Evolutionary conservation across 148 eudicot species (phyloP), one percentile per base, ranked within the genome.

Genomic region (Euryodendron excelsum): DNA sequence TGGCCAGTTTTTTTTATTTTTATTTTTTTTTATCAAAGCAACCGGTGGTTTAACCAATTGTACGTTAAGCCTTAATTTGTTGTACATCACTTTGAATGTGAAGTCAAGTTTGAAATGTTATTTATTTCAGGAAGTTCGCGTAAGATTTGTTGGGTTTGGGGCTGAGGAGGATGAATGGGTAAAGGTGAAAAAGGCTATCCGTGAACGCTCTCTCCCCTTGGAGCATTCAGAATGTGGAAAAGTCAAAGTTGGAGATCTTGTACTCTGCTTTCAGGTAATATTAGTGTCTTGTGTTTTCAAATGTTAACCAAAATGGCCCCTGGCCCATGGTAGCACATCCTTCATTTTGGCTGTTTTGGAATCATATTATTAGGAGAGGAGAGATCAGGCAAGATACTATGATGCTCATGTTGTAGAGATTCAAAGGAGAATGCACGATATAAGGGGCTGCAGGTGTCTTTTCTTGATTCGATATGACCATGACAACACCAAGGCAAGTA

Each of bases 131-230:
- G 98, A 93, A 87, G 95, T 91, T 83, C 88, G 11, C 74, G 98
- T 96, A 44, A 90, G 99, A 88, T 96, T 75, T 86, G 84, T 82
- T 6, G 98, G 98, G 59, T 96, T 91, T 85, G 93, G 92, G 27
- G 64, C 92, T 4, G 97, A 91, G 74, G 95, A 93, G 25, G 99
- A 96, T 72, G 99, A 93, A 83, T 96, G 99, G 99, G 89, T 96
- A 17, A 89, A 86, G 71, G 92, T 88, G 36, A 88, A 78, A 80
- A 86, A 81, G 15, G 80, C 82, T 36, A 87, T 90, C 28, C 92
- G 99, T 13, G 93, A 89, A 77, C 91, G 95, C 28, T 96, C 99
- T 10, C 76, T 96, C 30, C 87, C 97, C 62, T 77, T 93, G 55
- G 98, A 96, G 89, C 79, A 90, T 80, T 88, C 89, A 80, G 95